Base-by-base conservation (phyloP, 306 rosid genomes). In the Corylus avellana region DNA sequence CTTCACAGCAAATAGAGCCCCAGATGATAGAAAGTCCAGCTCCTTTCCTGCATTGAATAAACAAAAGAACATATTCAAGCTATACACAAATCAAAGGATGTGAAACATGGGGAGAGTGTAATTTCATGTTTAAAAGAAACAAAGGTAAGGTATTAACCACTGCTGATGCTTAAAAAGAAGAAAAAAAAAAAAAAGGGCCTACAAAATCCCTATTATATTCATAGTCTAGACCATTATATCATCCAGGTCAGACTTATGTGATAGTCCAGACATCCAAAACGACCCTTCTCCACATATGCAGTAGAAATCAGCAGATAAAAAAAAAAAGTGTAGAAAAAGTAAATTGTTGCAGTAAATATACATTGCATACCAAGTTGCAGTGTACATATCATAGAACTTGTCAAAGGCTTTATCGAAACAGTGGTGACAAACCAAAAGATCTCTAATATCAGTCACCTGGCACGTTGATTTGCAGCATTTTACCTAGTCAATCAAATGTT, bases 391-490 rank as follows among this genome's bases (percentile, higher is more conserved):
- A 69, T 91, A 91, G 90, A 90, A 93, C 82, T 90, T 93, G 76
- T 93, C 94, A 49, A 90, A 93, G 66, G 98, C 97, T 87, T 91
- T 92, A 80, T 88, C 75, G 1, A 93, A 91, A 87, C 98, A 93
- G 84, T 90, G 85, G 61, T 91, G 92, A 82, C 97, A 93, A 76
- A 88, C 84, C 85, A 90, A 78, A 77, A 93, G 95, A 82, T 93
- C 91, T 80, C 87, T 93, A 86, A 91, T 86, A 75, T 88, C 79
- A 47, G 97, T 90, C 81, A 89, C 89, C 74, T 79, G 84, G 97
- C 98, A 93, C n/a, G 92, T 89, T 53, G 95, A 85, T 84, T 93
- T 93, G 89, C 95, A 86, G 87, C 97, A 93, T 87, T 93, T 93
- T 49, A 91, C 95, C 98, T 93, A 57, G 18, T 49, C 72, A 82